Percentiles rank a stretch among this genome's conserved stretches.
Evolutionary conservation across 768 basidiomycete genomes (phyloP).

Genomic region (Pseudohyphozyma bogoriensis): DNA sequence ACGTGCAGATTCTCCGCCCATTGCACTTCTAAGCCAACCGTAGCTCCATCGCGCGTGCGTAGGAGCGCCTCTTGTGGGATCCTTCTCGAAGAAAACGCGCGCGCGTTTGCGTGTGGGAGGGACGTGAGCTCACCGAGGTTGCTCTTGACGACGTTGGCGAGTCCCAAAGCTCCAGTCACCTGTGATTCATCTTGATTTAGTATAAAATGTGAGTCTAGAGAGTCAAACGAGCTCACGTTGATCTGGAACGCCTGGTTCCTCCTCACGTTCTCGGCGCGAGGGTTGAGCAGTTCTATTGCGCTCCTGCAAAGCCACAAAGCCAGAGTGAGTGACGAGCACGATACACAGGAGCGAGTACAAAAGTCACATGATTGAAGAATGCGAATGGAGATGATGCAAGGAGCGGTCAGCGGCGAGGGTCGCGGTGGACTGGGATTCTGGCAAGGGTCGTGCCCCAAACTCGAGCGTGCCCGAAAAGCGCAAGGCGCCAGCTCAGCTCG

Average conservation of each 20-base stretch:
- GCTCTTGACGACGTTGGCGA: constrained; percentile 91
- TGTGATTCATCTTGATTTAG: constrained; percentile 43
- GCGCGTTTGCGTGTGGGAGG: background rate
- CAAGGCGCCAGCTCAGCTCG: too few species aligned
- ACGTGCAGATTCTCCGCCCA: background rate
- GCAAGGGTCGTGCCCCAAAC: too few species aligned
- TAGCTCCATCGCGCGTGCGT: constrained; percentile 46
- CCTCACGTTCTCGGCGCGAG: constrained; percentile 38
- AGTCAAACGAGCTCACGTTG: constrained; percentile 31
- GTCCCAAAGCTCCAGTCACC: constrained; percentile 61
- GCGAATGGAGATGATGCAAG: background rate
- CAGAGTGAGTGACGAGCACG: background rate
- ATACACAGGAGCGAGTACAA: background rate
- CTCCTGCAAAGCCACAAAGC: constrained; percentile 25
- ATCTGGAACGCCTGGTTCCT: constrained; percentile 41
- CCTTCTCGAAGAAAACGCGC: constrained; percentile 39
- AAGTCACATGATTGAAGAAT: background rate
- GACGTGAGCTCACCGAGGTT: constrained; percentile 66
- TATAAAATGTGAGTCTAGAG: constrained; percentile 27
- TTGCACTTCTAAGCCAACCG: background rate
- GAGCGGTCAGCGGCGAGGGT: too few species aligned
- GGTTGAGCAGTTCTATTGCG: constrained; percentile 39
- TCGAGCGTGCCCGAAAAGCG: too few species aligned
- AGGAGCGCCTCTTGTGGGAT: constrained; percentile 42
- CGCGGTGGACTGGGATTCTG: too few species aligned